Evolutionary conservation across 768 basidiomycete species (phyloP).

Genomic region (Rhodotorula babjevae): DNA sequence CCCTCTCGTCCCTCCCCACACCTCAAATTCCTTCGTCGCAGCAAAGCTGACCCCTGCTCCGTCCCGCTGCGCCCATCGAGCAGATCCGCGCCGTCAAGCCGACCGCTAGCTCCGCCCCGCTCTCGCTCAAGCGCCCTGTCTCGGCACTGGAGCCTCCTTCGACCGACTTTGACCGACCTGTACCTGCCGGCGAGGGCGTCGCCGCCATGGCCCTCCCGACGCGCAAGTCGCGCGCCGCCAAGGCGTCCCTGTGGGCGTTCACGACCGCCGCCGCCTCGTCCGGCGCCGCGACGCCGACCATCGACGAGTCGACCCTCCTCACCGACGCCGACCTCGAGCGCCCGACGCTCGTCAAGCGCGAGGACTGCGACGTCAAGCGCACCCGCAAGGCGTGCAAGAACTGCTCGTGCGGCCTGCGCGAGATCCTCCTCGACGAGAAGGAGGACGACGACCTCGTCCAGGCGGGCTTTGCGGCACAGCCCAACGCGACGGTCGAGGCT

Average conservation of each 20-base stretch:
- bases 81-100: conserved; percentile 55
- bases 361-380: conserved; percentile 44
- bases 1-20: no score
- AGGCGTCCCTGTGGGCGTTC: conserved; percentile 84
- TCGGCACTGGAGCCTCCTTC: conserved; percentile 20
- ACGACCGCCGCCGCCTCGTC: conserved; percentile 45
- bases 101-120: conserved; percentile 47
- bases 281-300: conserved; percentile 57
- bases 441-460: conserved; percentile 52
- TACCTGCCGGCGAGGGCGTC: not conserved
- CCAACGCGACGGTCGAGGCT: conserved; percentile 42
- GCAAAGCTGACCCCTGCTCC: not conserved
- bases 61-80: not conserved
- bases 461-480: conserved; percentile 44
- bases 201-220: conserved; percentile 50
- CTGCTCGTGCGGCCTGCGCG: conserved; percentile 92
- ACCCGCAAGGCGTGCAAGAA: conserved; percentile 80
- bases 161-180: not conserved
- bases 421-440: conserved; percentile 79
- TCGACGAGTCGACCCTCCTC: conserved; percentile 77
- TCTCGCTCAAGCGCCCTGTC: conserved; percentile 51
- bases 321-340: conserved; percentile 75
- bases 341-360: conserved; percentile 50
- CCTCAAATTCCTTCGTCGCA: not conserved
- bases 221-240: conserved; percentile 63